Conservation (phyloP, 768 basidiomycete genomes). For the Auriscalpium orientale region DNA sequence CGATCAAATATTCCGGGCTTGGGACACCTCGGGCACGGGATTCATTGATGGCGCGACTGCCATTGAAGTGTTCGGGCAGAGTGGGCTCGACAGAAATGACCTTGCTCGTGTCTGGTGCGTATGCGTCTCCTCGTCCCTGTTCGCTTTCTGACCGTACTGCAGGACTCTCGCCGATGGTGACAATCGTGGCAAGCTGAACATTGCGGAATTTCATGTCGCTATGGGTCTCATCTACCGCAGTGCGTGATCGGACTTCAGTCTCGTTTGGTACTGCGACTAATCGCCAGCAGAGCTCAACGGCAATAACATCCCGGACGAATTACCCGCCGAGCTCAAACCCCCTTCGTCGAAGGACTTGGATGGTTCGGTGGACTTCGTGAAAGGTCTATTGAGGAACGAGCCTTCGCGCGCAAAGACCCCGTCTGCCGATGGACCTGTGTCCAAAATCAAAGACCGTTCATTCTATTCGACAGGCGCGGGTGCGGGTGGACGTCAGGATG, state of each 20-base stretch:
- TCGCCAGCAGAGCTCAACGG: slow-evolving; percentile 71
- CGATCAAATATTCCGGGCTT: slow-evolving; percentile 93
- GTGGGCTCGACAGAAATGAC: slow-evolving; percentile 83
- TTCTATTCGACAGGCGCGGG: slow-evolving; percentile 50
- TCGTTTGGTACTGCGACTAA: not conserved
- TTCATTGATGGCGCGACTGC: slow-evolving; percentile 85
- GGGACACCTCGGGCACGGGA: slow-evolving; percentile 75
- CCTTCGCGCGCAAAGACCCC: slow-evolving; percentile 61
- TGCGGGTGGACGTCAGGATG: slow-evolving; percentile 69
- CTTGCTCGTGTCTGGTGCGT: slow-evolving; percentile 87
- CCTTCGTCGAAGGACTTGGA: slow-evolving; percentile 88
- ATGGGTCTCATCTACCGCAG: slow-evolving; percentile 97
- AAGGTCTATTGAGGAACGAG: slow-evolving; percentile 82
- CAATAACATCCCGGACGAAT: slow-evolving; percentile 76
- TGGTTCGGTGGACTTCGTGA: slow-evolving; percentile 82
- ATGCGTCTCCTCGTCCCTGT: slow-evolving; percentile 1
- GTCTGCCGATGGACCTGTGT: slow-evolving; percentile 45
- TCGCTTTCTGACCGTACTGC: not conserved
- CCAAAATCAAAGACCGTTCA: slow-evolving; percentile 62
- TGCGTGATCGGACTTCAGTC: slow-evolving; percentile 34
- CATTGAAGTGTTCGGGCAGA: slow-evolving; percentile 89
- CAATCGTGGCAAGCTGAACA: slow-evolving; percentile 90
- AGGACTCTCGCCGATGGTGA: slow-evolving; percentile 92
- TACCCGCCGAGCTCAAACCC: slow-evolving; percentile 86
- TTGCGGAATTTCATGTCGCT: slow-evolving; percentile 95